Evolutionary conservation across 768 basidiomycete species (phyloP), one percentile per base, ranked within the genome.

Genomic region (Psilocybe sp.): DNA sequence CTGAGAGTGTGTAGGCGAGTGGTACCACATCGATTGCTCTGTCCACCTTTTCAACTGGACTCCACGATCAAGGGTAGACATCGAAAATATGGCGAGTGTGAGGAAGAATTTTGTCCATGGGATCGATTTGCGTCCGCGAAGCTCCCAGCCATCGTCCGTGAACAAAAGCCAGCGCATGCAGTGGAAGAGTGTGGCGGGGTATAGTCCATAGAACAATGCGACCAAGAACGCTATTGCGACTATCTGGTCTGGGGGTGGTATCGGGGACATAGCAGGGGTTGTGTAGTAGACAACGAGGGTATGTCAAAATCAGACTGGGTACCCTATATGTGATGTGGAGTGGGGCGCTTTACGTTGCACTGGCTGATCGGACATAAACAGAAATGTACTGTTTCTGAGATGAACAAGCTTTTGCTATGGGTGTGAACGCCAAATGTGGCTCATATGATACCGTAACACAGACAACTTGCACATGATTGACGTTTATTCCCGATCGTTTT

Each of bases 91-190:
- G 3, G 35, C 5, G n/a, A 53, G 18, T 9, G 52, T 53, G 19
- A 40, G 28, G 10, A 28, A 11, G 8, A 53, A 39, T 39, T 49
- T 45, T 9, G 43, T 45, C 52, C 52, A 50, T 32, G 16, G 39
- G 10, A 53, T 53, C 28, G 31, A 14, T 15, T 49, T 46, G 14
- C 35, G 39, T 5, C 33, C 37, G 11, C 47, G 47, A 2, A 42
- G 32, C 33, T 46, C 50, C 52, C 52, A 53, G 2, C 52, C 52
- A n/a, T 53, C 47, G 33, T 53, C 47, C 7, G 44, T 46, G 32
- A 53, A 53, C 8, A 53, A 14, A 28, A 53, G 48, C 52, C 52
- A 53, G 8, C 52, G 52, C 16, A 53, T 18, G 38, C 47, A 49
- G 20, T 53, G 39, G 12, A 42, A 34, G 5, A 53, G 16, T 1